phyloP scores from a whole-genome alignment of 306 rosid species.

The Begonia loranthoides region DNA sequence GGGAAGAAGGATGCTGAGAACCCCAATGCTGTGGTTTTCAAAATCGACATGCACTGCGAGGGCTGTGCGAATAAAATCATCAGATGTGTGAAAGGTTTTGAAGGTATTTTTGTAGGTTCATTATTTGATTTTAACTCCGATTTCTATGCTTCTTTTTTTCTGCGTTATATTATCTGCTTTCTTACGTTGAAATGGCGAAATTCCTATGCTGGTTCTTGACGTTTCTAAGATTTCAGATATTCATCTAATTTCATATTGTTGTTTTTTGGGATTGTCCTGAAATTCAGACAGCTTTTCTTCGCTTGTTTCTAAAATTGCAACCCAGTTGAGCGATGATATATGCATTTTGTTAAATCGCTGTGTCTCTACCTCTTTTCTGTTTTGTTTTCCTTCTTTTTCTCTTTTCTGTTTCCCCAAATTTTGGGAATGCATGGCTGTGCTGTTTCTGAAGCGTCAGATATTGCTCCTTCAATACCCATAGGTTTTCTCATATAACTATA shows the following conservation, averaged over 20 bases:
- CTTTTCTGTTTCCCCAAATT: not conserved
- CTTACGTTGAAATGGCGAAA: too few species aligned
- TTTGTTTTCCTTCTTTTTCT: not conserved
- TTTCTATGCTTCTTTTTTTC: not conserved
- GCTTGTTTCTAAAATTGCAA: too few species aligned
- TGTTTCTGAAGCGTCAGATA: not conserved
- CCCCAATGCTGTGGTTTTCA: constrained; percentile 26
- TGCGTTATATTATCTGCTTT: not conserved
- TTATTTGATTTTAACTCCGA: not conserved
- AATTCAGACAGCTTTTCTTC: too few species aligned
- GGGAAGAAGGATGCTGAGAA: constrained; percentile 28
- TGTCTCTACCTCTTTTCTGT: not conserved
- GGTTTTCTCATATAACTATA: too few species aligned
- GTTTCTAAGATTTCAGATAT: too few species aligned
- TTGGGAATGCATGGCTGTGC: not conserved
- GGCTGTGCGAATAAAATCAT: constrained; percentile 54
- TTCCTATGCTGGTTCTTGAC: too few species aligned
- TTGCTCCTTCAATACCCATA: not conserved
- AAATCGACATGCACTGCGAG: constrained; percentile 54
- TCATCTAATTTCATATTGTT: too few species aligned
- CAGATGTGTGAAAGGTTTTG: constrained; percentile 15
- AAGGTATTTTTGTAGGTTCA: constrained; percentile 20
- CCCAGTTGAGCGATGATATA: too few species aligned
- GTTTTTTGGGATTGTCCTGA: too few species aligned
- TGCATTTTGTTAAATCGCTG: too few species aligned